These are phyloP conservation scores for Lasiodiplodia hormozganensis DNA, from an alignment of 2,329 filamentous ascomycete genomes.

Conservation along the genomic window DNA sequence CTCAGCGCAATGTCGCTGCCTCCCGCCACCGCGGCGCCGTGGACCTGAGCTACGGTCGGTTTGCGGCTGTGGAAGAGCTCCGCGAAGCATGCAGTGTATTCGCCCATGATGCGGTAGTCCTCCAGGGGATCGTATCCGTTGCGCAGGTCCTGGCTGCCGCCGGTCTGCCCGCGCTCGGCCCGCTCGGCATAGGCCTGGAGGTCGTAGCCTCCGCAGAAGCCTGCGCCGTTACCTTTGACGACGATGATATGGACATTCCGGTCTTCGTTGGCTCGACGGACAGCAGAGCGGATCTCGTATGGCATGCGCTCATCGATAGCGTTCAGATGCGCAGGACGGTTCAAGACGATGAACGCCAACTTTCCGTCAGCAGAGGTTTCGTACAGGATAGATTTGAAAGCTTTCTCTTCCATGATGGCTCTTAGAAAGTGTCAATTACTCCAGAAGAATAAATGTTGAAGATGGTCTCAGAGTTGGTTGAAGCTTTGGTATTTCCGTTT, in stretches of 20 bases:
- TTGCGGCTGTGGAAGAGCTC: neutral
- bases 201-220: neutral
- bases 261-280: neutral
- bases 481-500: too few species aligned
- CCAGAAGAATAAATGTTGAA: too few species aligned
- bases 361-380: neutral
- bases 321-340: neutral
- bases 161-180: too few species aligned
- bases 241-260: neutral
- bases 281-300: neutral
- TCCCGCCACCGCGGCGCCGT: neutral
- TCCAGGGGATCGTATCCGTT: neutral
- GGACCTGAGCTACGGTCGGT: neutral
- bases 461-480: too few species aligned
- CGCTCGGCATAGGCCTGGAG: too few species aligned
- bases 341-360: neutral
- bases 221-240: neutral
- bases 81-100: neutral
- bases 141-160: neutral
- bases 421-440: too few species aligned
- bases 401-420: neutral
- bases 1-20: neutral
- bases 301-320: neutral
- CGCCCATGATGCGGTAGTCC: conserved; percentile 3
- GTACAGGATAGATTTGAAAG: neutral